Evolutionary conservation across 202 grass and related monocot genomes (phyloP), one percentile per base, ranked within the genome.

Genomic region (Carex sylvatica): DNA sequence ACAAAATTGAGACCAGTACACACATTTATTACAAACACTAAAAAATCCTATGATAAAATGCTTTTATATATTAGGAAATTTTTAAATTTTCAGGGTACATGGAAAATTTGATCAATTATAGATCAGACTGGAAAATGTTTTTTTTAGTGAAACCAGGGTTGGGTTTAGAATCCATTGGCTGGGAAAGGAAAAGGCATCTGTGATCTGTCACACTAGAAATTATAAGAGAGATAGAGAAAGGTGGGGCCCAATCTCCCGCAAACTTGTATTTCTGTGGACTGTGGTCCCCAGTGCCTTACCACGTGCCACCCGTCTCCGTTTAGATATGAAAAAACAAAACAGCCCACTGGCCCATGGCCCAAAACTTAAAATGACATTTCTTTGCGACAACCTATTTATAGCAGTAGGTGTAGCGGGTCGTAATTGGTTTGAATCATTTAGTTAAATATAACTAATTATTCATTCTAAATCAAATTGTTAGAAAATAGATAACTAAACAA

Each of bases 151-250:
- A 77, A 59, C 74, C 46, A 19, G 74, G 3, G 0, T 20, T 38
- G 38, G 64, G 18, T 46, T 46, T 8, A n/a, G 73, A 77, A 77
- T 77, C 73, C 51, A 28, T 77, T 77, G 52, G 73, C 73, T 54
- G 13, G 38, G 38, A 28, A 28, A 2, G 28, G n/a, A n/a, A n/a
- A n/a, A n/a, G n/a, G n/a, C n/a, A n/a, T n/a, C n/a, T n/a, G n/a
- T n/a, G n/a, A 28, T 73, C 44, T 26, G 44, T 73, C 70, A 47
- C 19, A 52, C 44, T 12, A 52, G 42, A 73, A 73, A 73, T 73
- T 15, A 73, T 73, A n/a, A 46, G 36, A 12, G 38, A 31, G 61
- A 13, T 11, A 51, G 46, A 49, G 44, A 46, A 9, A 47, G 69
- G 69, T 44, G 70, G 69, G 70, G 70, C 47, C 72, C 47, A 76